Evolutionary conservation across 176 grass and related monocot species (phyloP).

Genomic region (Phragmites australis): DNA sequence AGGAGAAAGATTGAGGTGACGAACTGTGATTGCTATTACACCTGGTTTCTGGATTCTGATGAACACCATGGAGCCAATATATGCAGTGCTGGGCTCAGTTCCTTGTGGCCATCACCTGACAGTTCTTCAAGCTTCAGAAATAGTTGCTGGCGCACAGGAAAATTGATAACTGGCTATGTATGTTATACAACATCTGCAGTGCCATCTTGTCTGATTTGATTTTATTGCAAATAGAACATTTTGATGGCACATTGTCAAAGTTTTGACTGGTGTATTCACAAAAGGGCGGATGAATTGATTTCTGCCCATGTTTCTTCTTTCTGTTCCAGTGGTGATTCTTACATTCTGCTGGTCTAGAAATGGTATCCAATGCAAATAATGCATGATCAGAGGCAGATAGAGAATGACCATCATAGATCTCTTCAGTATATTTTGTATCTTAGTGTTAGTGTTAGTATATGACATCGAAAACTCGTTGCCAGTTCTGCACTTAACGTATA

Average conservation of each 20-base stretch:
- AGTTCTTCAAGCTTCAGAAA: neutral
- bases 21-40: neutral
- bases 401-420: too few relatives aligned
- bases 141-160: neutral
- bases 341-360: neutral
- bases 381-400: neutral
- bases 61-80: too few relatives aligned
- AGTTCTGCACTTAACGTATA: too few relatives aligned
- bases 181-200: neutral
- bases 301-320: neutral
- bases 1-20: neutral
- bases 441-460: too few relatives aligned
- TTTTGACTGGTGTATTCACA: neutral
- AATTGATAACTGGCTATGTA: neutral
- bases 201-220: neutral
- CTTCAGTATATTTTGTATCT: too few relatives aligned
- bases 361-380: neutral
- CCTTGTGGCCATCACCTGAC: too few relatives aligned
- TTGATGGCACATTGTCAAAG: neutral
- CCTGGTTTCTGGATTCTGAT: too few relatives aligned
- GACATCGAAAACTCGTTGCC: too few relatives aligned
- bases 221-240: conserved; percentile 5
- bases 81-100: too few relatives aligned
- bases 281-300: neutral
- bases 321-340: neutral